Conservation (phyloP, 345 rosid genomes). For the Arabis hirsuta region DNA sequence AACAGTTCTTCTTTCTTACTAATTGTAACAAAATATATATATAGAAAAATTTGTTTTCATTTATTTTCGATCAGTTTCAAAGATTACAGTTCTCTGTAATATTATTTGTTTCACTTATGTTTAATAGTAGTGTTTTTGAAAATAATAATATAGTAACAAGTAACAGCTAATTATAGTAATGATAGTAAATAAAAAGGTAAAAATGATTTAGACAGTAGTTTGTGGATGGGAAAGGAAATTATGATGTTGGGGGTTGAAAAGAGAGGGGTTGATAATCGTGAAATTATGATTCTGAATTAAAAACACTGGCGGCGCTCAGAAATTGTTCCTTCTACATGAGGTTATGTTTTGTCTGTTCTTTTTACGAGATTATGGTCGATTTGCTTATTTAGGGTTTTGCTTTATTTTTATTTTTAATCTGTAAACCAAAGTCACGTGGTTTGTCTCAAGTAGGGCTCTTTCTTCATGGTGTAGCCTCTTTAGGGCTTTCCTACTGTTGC, state of each 20-base stretch:
- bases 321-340: slow-evolving; percentile 49
- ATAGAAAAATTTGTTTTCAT: background rate
- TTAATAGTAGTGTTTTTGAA: too few relatives aligned
- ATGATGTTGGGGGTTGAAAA: slow-evolving; percentile 33
- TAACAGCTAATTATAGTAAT: background rate
- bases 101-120: background rate
- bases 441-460: slow-evolving; percentile 45
- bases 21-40: too few relatives aligned
- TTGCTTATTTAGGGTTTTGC: slow-evolving; percentile 42
- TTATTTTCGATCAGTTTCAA: background rate
- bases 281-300: slow-evolving; percentile 40
- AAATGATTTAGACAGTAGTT: slow-evolving; percentile 14
- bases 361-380: slow-evolving; percentile 47
- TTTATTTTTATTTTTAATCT: background rate
- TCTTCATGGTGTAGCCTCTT: slow-evolving; percentile 44
- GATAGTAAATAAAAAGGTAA: background rate
- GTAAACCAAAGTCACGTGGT: slow-evolving; percentile 43
- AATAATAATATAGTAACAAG: too few relatives aligned
- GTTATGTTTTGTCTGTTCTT: slow-evolving; percentile 48
- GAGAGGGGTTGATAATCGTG: slow-evolving; percentile 35
- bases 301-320: slow-evolving; percentile 46
- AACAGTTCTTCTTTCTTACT: background rate
- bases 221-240: slow-evolving; percentile 25
- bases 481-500: slow-evolving; percentile 30
- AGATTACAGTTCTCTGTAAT: slow-evolving; percentile 5